Conservation (phyloP, 1,284 basidiomycete genomes). For the Microbotryum intermedium region DNA sequence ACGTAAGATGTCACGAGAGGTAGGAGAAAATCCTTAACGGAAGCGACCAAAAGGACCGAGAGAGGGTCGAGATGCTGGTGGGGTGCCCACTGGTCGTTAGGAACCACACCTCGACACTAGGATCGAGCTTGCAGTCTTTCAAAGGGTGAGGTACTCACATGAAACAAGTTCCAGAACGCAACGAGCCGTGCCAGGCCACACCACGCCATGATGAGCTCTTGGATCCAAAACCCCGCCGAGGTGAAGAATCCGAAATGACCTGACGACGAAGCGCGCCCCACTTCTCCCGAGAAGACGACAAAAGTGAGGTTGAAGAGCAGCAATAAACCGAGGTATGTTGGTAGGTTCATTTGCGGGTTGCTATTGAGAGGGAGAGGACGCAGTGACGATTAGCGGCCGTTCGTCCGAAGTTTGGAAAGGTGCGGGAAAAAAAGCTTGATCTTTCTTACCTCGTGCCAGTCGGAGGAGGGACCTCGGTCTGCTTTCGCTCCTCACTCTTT, state of each 20-base stretch:
- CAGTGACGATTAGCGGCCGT: no score
- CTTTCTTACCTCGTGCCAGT: not conserved
- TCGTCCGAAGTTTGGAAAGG: no score
- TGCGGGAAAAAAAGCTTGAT: no score
- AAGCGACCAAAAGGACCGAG: not conserved
- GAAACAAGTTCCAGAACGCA: not conserved
- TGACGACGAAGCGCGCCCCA: not conserved
- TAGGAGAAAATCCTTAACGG: not conserved
- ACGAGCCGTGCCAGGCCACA: conserved; percentile 1
- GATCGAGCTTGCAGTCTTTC: not conserved
- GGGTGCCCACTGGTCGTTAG: no score
- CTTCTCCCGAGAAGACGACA: conserved; percentile 1
- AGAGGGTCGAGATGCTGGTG: not conserved
- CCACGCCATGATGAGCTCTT: not conserved
- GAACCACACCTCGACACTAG: no score
- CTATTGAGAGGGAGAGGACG: no score
- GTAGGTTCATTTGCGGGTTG: not conserved
- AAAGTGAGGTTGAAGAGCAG: not conserved
- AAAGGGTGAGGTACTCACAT: not conserved
- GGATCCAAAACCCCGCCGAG: conserved; percentile 5
- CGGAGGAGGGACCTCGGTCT: no score
- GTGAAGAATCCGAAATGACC: conserved; percentile 10
- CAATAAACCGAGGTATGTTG: not conserved
- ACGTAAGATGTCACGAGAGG: not conserved
- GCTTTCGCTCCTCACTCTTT: no score